Evolutionary conservation across 306 rosid genomes (phyloP).

Genomic region (Vigna nakashimae): DNA sequence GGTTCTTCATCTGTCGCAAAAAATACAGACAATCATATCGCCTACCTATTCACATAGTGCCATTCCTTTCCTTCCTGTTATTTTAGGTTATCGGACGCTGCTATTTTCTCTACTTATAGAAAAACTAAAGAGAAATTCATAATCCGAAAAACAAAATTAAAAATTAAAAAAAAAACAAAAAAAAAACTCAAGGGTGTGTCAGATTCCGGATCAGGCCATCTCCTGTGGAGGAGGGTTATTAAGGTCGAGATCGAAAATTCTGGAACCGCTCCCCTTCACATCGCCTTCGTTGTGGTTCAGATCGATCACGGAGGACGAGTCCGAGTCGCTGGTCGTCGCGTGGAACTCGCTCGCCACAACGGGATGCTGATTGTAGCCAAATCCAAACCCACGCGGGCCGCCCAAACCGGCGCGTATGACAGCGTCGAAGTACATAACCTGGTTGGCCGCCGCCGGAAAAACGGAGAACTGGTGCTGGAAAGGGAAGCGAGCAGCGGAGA

Average conservation of each 20-base stretch:
- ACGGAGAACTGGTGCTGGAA: slow-evolving; percentile 56
- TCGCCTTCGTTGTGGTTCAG: slow-evolving; percentile 48
- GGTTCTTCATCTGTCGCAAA: slow-evolving; percentile 61
- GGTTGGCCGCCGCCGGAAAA: slow-evolving; percentile 49
- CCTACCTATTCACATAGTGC: slow-evolving; percentile 51
- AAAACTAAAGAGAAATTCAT: slow-evolving; percentile 44
- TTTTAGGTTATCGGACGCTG: slow-evolving; percentile 9
- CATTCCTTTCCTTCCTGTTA: background rate
- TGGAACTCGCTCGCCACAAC: slow-evolving; percentile 36
- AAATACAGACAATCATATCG: slow-evolving; percentile 42
- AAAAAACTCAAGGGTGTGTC: background rate
- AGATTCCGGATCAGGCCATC: slow-evolving; percentile 32
- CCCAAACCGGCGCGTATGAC: slow-evolving; percentile 57
- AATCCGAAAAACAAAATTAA: slow-evolving; percentile 7
- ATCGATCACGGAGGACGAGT: slow-evolving; percentile 74
- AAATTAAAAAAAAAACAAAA: background rate
- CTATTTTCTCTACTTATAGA: slow-evolving; percentile 30
- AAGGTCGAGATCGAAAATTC: slow-evolving; percentile 60
- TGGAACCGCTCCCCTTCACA: background rate
- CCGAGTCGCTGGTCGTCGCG: slow-evolving; percentile 60
- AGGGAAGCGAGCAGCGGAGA: slow-evolving; percentile 59
- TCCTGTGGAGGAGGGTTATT: slow-evolving; percentile 63
- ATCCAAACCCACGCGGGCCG: slow-evolving; percentile 40
- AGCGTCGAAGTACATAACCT: slow-evolving; percentile 54
- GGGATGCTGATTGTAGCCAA: slow-evolving; percentile 34